These are phyloP conservation scores for Colletotrichum eremochloae DNA, from an alignment of 2,329 filamentous ascomycete genomes.

Conservation along the genomic window DNA sequence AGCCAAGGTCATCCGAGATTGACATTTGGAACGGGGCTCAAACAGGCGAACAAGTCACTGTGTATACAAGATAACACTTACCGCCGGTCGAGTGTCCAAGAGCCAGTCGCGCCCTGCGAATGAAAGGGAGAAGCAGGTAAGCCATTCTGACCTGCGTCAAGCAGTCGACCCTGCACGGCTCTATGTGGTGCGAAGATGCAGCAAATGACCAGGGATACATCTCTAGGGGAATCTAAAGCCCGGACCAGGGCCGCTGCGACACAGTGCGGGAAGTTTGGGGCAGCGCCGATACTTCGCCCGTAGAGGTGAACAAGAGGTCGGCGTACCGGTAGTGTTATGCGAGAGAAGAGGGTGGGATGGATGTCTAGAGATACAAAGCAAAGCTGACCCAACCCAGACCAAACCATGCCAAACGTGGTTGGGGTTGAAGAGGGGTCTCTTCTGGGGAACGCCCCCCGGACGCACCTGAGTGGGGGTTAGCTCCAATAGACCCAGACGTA, in stretches of 20 bases:
- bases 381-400: conserved; percentile 5
- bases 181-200: conserved; percentile 26
- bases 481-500: conserved; percentile 9
- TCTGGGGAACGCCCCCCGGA: conserved; percentile 23
- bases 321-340: not conserved
- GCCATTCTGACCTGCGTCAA: conserved; percentile 17
- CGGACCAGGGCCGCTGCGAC: conserved; percentile 23
- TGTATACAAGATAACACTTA: conserved; percentile 18
- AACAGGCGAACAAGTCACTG: not conserved
- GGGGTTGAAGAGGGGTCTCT: conserved; percentile 19
- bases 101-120: conserved; percentile 5
- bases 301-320: conserved; percentile 8
- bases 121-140: not conserved
- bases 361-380: conserved; percentile 17
- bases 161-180: conserved; percentile 5
- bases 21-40: not conserved
- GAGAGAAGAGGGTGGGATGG: conserved; percentile 17
- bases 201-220: conserved; percentile 21
- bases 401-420: conserved; percentile 8
- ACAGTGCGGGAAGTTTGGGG: conserved; percentile 32
- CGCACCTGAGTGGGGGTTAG: conserved; percentile 30
- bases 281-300: conserved; percentile 7
- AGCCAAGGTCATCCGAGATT: conserved; percentile 9
- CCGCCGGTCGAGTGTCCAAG: not conserved
- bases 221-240: conserved; percentile 18